phyloP scores from a whole-genome alignment of 768 basidiomycete genomes.

The Phlegmacium glaucopus region DNA sequence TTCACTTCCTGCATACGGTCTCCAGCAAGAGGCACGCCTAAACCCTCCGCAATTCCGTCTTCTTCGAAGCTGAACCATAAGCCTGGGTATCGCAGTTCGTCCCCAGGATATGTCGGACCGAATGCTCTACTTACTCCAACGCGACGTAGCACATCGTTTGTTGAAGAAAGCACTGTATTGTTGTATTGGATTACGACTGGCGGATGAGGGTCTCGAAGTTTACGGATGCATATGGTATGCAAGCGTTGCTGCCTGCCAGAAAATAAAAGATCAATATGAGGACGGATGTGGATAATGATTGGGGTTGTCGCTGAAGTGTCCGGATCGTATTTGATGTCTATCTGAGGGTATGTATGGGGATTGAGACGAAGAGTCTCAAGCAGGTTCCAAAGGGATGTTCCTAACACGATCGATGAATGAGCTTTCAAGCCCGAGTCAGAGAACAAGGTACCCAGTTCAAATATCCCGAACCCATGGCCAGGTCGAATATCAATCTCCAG shows the following conservation, averaged over 20 bases:
- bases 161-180: conserved; percentile 57
- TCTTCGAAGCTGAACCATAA: conserved; percentile 85
- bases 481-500: conserved; percentile 77
- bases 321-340: conserved; percentile 81
- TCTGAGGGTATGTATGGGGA: conserved; percentile 71
- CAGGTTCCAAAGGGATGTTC: conserved; percentile 75
- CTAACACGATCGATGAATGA: conserved; percentile 30
- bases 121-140: conserved; percentile 69
- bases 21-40: conserved; percentile 50
- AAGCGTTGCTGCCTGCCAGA: conserved; percentile 76
- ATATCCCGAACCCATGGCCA: conserved; percentile 71
- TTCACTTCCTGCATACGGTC: conserved; percentile 76
- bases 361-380: conserved; percentile 64
- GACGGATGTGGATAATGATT: conserved; percentile 72
- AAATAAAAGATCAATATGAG: conserved; percentile 84
- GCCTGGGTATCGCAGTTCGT: conserved; percentile 78
- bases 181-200: conserved; percentile 69
- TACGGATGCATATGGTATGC: conserved; percentile 72
- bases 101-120: conserved; percentile 78
- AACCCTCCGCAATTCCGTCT: conserved; percentile 54
- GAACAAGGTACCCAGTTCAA: conserved; percentile 58
- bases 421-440: not conserved
- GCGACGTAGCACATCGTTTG: conserved; percentile 56
- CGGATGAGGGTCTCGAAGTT: conserved; percentile 62
- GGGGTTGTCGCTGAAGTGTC: conserved; percentile 69